Base-by-base conservation (phyloP, 805 yeast species). In the Naumovozyma baii region DNA sequence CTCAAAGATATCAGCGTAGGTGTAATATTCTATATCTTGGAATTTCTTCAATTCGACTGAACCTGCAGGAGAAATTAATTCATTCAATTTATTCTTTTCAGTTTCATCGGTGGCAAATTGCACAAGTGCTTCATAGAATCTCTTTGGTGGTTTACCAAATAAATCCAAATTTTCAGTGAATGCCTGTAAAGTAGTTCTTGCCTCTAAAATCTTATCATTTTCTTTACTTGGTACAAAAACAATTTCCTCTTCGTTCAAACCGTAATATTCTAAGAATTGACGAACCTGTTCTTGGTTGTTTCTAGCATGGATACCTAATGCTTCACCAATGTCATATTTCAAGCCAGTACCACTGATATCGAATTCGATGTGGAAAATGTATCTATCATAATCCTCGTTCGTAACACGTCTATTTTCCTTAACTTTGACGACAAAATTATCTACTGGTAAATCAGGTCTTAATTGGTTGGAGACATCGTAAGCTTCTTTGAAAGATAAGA, bases 321-420 rank as follows among this genome's bases (percentile, higher is more conserved):
- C 96, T 70, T 90, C 97, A 60, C 97, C 97, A 57, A 90, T 86
- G 47, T 80, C 92, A 60, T 90, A 90, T 37, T 77, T 84, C 57
- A 90, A 70, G 18, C 94, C 96, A 29, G 96, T 87, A 39, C 94
- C 94, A 34, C 87, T 64, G 57, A 80, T 75, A 59, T 90, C 97
- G 50, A 90, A 86, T 66, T 90, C 97, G 51, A 90, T 82, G 59
- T 90, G 95, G 85, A 90, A 90, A 53, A 90, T 88, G 65, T 90
- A 83, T 68, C 97, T 84, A 46, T 84, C 85, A 64, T 90, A 90
- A 53, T 84, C 88, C 29, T 54, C 56, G 4, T 97, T 96, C 15
- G 97, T 90, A 46, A 90, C 81, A 54, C 97, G 77, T 67, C 78
- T 81, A 70, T 88, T 88, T 59, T 83, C 92, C 62, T 86, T 82